Base-by-base conservation (phyloP, 202 grass and related monocot genomes). In the Schoenoplectus tabernaemontani region DNA sequence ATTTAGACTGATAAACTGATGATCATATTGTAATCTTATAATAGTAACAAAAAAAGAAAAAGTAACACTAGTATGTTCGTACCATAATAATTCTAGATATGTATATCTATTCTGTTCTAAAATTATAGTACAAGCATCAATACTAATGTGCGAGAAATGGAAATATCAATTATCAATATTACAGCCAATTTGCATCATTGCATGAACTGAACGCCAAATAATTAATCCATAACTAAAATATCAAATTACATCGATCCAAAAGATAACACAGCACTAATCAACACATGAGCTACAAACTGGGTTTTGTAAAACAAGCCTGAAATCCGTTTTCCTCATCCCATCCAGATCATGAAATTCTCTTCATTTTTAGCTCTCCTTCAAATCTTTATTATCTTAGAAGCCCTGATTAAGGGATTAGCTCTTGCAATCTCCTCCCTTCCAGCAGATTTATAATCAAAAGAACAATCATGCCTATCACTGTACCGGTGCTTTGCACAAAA, bases 301-400 rank as follows among this genome's bases (percentile, higher is more conserved):
- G 39, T 71, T 28, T 20, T 74, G 46, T 80, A 50, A 80, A 80
- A 61, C 56, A 80, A 15, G 77, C 7, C 3, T 65, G 57, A 74
- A 74, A 43, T 38, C 34, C 0, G 5, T 41, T 23, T 78, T 16
- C n/a, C 1, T 33, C 54, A 61, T 78, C 54, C 16, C 3, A 59
- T 78, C 32, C 28, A 62, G 66, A 50, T 63, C 6, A 32, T 64
- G 43, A 48, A 60, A 64, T 63, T 62, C 41, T 48, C 70, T 80
- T 80, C 58, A 65, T 30, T 65, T 56, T 59, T 37, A 28, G n/a
- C n/a, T 8, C 36, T 15, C 57, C 90, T 79, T 93, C 75, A 93
- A 73, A 93, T 93, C 85, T 90, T 93, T 63, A 93, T 90, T 76
- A 93, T 89, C 77, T 93, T 93, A 3, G 87, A 81, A 73, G 85